Base-by-base conservation (phyloP, 768 basidiomycete species). In the Boletus rubescentipes region DNA sequence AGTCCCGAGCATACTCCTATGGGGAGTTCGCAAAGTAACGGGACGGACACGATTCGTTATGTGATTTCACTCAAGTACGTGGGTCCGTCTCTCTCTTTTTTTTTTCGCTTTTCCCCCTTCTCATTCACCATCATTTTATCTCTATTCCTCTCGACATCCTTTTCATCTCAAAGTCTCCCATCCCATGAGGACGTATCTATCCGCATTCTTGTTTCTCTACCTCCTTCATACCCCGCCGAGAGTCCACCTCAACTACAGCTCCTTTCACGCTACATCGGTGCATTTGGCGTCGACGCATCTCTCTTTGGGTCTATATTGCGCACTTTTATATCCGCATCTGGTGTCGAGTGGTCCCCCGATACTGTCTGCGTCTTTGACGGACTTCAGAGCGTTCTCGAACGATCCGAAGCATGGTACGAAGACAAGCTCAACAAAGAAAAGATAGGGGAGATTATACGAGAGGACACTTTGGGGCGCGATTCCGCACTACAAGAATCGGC, bases 281-380 rank as follows among this genome's bases (percentile, higher is more conserved):
- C 88, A 3, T 93, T 86, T 63, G 84, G 87, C 18, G 86, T 88
- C 1, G 85, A 91, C 60, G 73, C 88, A 9, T 67, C 69, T 15
- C 78, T 94, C 16, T 95, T 94, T 64, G 91, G 90, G 21, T 79
- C 80, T 2, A 78, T 93, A 34, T 75, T 93, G 18, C 81, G 88
- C 36, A 93, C 89, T 0, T 95, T 81, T 67, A 91, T 94, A 50
- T 92, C 92, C 4, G 65, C 77, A 20, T 80, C 78, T 49, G 90
- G 87, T 8, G 79, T 91, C n/a, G 87, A 91, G 58, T 95, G 88
- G 84, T 73, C 76, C 3, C 75, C 80, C 21, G 91, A 85, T 30
- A 77, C 75, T 1, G 85, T 93, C 16, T 92, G 89, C 58, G 87
- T 94, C 12, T 95, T 93, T 64, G 93, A 95, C 58, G 93, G 93